Evolutionary conservation across 2,329 filamentous ascomycete species (phyloP), one percentile per base, ranked within the genome.

Genomic region (Aspergillus sp.): DNA sequence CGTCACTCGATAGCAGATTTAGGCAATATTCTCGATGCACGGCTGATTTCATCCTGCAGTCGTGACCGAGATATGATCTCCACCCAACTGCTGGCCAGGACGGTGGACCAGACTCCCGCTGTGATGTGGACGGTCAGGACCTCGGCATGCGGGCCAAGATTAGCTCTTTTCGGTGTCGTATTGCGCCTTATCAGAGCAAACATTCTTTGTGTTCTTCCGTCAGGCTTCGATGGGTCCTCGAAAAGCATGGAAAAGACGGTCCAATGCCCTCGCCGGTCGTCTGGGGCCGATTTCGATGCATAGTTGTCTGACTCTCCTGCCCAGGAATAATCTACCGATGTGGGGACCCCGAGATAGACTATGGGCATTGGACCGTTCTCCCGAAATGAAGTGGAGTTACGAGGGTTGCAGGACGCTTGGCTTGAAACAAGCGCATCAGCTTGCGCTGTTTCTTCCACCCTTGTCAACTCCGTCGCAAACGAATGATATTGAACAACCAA

Each of bases 281-380:
- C 19, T 52, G 48, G 57, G 64, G 54, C 43, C 53, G 53, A 63
- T 62, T 59, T 54, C 41, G 48, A 63, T 46, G 48, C 49, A 62
- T 57, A 60, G 50, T 61, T 51, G n/a, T 58, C 59, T 61, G 54
- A 47, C 45, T 57, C 54, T 57, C 49, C 46, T 48, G 11, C 54
- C 48, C 59, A 54, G 57, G 54, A 64, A 57, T 31, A 64, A 66
- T 63, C 65, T 67, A 58, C 64, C 59, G 61, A 45, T 59, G 68
- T 69, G 67, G 67, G 61, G 66, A 63, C 65, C 55, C 60, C 56
- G 58, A 54, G 61, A 67, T 65, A 65, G 59, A 56, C 63, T 57
- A 62, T 61, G 66, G 64, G 59, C 59, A 65, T 66, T 68, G 64
- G 59, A 64, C 64, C 63, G 66, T 59, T 55, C 62, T 59, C 62